Percentiles rank a stretch among this genome's conserved stretches.
phyloP scores from a whole-genome alignment of 768 basidiomycete genomes.

The Mycena kentingensis region DNA sequence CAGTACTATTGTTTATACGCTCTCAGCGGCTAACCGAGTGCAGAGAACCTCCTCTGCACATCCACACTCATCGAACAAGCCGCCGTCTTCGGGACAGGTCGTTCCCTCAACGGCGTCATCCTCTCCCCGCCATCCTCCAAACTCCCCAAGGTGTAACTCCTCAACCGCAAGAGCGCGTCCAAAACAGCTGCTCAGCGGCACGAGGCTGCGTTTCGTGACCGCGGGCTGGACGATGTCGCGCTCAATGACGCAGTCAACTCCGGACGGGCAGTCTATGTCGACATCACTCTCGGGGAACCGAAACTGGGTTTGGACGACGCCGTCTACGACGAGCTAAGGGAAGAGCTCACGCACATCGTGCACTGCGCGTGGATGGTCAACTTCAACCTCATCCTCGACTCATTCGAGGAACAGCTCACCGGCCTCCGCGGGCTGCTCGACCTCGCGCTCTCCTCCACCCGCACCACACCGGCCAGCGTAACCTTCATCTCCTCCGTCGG shows the following conservation, averaged over 20 bases:
- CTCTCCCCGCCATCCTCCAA: slow-evolving; percentile 10
- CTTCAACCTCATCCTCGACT: slow-evolving; percentile 27
- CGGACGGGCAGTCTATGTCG: slow-evolving; percentile 2
- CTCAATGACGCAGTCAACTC: neutral
- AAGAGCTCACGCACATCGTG: slow-evolving; percentile 9
- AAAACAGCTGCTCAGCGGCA: slow-evolving; percentile 1
- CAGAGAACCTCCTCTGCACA: slow-evolving; percentile 25
- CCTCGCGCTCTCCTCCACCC: slow-evolving; percentile 22
- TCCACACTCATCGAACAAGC: slow-evolving; percentile 24
- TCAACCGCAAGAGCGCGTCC: slow-evolving; percentile 1
- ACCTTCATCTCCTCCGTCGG: slow-evolving; percentile 30
- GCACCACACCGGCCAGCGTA: slow-evolving; percentile 16
- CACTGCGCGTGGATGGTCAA: slow-evolving; percentile 29
- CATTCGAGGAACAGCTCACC: slow-evolving; percentile 27
- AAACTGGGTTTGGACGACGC: slow-evolving; percentile 2
- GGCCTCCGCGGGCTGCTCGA: slow-evolving; percentile 26
- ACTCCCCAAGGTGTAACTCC: slow-evolving; percentile 6
- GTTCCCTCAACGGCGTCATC: slow-evolving; percentile 27
- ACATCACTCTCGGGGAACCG: neutral
- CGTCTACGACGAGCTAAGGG: slow-evolving; percentile 3
- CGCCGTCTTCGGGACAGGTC: slow-evolving; percentile 29
- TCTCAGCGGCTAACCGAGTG: neutral
- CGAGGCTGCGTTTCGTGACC: neutral
- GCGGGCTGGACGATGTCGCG: slow-evolving; percentile 1
- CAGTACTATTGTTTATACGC: too few species aligned